phyloP scores from a whole-genome alignment of 164 flowering plant genomes.

The Tetracentron sinense region DNA sequence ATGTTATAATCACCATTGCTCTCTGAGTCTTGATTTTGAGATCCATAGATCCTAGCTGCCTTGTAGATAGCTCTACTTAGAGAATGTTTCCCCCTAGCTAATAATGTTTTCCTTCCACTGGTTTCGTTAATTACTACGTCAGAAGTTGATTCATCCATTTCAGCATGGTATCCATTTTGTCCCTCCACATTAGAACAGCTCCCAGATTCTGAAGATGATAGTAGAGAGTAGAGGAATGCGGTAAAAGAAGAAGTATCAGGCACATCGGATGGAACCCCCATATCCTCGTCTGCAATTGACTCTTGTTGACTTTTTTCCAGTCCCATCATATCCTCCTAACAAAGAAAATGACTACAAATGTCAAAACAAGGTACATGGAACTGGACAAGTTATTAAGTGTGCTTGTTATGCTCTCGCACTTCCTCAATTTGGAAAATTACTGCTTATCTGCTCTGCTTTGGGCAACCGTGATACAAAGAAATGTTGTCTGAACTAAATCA shows the following conservation, averaged over 20 bases:
- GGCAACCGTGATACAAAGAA: no score
- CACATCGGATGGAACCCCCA: slow-evolving; percentile 41
- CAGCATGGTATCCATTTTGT: slow-evolving; percentile 21
- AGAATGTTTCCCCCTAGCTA: slow-evolving; percentile 69
- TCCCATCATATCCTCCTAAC: slow-evolving; percentile 40
- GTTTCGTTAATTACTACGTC: slow-evolving; percentile 33
- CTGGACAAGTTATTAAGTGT: not conserved
- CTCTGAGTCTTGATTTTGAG: slow-evolving; percentile 35
- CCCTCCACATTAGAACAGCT: slow-evolving; percentile 27
- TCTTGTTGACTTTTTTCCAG: slow-evolving; percentile 29
- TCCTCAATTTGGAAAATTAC: not conserved
- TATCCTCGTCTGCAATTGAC: slow-evolving; percentile 34
- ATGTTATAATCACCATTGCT: slow-evolving; percentile 29
- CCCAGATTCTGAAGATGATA: slow-evolving; percentile 51
- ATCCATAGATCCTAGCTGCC: slow-evolving; percentile 52
- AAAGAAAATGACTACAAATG: slow-evolving; percentile 10
- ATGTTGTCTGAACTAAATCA: no score
- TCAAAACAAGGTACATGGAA: not conserved
- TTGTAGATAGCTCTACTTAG: slow-evolving; percentile 51
- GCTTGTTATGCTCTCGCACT: not conserved
- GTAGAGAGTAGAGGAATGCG: slow-evolving; percentile 74
- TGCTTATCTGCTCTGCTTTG: not conserved
- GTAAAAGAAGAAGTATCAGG: slow-evolving; percentile 96
- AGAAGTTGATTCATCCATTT: slow-evolving; percentile 20
- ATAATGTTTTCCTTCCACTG: slow-evolving; percentile 47